Percentiles rank a stretch among this genome's conserved stretches.
Evolutionary conservation across 2,329 filamentous ascomycete genomes (phyloP).

Genomic region (Colletotrichum musae): DNA sequence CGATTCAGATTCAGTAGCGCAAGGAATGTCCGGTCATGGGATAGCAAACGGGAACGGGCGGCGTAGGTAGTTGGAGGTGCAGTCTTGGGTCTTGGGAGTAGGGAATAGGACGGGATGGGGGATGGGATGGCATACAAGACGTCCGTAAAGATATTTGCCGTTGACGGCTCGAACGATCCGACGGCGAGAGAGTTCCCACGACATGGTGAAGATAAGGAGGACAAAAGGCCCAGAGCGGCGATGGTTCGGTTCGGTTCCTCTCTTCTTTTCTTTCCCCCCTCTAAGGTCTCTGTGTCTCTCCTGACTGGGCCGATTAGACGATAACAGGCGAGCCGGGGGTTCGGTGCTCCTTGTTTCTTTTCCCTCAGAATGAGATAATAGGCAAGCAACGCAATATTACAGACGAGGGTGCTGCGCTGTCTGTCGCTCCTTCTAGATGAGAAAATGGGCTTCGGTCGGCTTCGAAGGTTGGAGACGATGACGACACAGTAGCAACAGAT

Average conservation of each 20-base stretch:
- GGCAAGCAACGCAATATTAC: neutral
- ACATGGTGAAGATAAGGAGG: slow-evolving; percentile 57
- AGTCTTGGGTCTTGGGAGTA: slow-evolving; percentile 21
- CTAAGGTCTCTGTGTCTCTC: too few relatives aligned
- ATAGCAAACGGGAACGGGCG: slow-evolving; percentile 9
- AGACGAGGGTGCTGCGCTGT: slow-evolving; percentile 12
- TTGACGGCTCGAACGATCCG: slow-evolving; percentile 77
- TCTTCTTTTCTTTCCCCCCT: slow-evolving; percentile 3
- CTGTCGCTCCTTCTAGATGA: slow-evolving; percentile 6
- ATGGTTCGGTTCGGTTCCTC: slow-evolving; percentile 20
- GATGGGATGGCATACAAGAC: slow-evolving; percentile 71
- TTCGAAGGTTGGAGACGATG: slow-evolving; percentile 37
- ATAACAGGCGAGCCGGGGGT: slow-evolving; percentile 15
- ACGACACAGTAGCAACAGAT: slow-evolving; percentile 37
- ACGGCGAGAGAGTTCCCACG: slow-evolving; percentile 71
- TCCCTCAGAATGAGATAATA: slow-evolving; percentile 35
- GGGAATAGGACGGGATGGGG: neutral
- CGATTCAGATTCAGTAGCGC: slow-evolving; percentile 20
- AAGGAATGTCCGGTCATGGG: slow-evolving; percentile 18
- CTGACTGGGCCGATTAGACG: neutral
- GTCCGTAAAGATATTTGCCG: slow-evolving; percentile 80
- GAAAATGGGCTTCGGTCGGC: slow-evolving; percentile 28
- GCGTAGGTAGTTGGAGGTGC: slow-evolving; percentile 8
- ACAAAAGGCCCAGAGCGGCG: slow-evolving; percentile 42
- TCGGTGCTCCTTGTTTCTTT: slow-evolving; percentile 4